Evolutionary conservation across 805 yeast genomes (phyloP).

Genomic region (Ogataea trehalophila): DNA sequence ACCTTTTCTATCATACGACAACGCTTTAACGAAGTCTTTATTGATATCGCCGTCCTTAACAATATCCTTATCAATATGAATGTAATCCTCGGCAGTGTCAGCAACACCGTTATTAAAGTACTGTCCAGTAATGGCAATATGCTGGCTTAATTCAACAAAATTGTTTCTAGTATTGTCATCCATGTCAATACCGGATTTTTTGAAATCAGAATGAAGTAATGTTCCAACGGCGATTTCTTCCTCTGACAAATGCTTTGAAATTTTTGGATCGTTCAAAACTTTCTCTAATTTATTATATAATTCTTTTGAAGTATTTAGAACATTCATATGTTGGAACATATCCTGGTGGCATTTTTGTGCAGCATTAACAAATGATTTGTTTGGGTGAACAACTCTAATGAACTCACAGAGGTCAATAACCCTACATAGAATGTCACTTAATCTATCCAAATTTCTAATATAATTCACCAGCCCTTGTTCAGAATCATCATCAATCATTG

Average conservation of each 20-base stretch:
- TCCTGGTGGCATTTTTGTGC: constrained; percentile 86
- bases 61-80: constrained; percentile 25
- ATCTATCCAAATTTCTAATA: constrained; percentile 67
- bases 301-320: constrained; percentile 76
- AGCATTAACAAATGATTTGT: constrained; percentile 59
- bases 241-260: constrained; percentile 38
- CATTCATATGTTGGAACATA: constrained; percentile 92
- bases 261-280: constrained; percentile 43
- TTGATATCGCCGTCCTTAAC: constrained; percentile 27
- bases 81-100: constrained; percentile 22
- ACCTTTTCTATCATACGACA: constrained; percentile 32
- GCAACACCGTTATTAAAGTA: constrained; percentile 54
- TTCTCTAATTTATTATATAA: constrained; percentile 55
- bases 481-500: constrained; percentile 46
- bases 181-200: constrained; percentile 85
- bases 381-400: constrained; percentile 84
- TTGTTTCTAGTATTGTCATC: constrained; percentile 54
- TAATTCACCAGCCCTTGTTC: constrained; percentile 43
- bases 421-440: constrained; percentile 84
- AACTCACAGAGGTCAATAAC: constrained; percentile 94
- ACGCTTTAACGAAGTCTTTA: constrained; percentile 17
- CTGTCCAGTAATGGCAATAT: constrained; percentile 78
- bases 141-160: constrained; percentile 75
- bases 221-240: constrained; percentile 86
- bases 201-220: constrained; percentile 76